phyloP scores from a whole-genome alignment of 768 basidiomycete species.

The Strobilomyces dryophilus region DNA sequence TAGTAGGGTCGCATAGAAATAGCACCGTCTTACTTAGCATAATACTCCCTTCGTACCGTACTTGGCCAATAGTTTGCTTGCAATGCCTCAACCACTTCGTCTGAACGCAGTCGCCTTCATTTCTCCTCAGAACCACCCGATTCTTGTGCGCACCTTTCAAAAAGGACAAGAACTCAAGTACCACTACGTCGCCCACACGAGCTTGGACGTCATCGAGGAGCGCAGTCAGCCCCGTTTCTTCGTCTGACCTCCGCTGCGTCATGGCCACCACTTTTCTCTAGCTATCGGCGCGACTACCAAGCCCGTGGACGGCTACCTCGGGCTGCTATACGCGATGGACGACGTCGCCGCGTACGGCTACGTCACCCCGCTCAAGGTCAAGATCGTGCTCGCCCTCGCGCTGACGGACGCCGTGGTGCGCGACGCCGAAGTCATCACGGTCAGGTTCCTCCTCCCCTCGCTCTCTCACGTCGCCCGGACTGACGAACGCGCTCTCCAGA shows the following conservation, averaged over 20 bases:
- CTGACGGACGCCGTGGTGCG: conserved; percentile 77
- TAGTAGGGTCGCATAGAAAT: neutral
- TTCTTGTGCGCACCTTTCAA: conserved; percentile 71
- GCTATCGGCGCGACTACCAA: conserved; percentile 46
- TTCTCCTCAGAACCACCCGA: conserved; percentile 74
- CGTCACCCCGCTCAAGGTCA: conserved; percentile 81
- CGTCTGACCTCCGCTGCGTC: neutral
- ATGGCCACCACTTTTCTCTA: neutral
- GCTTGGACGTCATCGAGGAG: conserved; percentile 88
- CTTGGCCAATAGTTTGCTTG: too few relatives aligned
- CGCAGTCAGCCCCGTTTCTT: conserved; percentile 53
- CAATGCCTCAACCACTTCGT: conserved; percentile 64
- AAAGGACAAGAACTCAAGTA: conserved; percentile 69
- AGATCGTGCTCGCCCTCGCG: conserved; percentile 78
- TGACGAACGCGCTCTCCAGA: conserved; percentile 38
- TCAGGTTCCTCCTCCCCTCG: conserved; percentile 31
- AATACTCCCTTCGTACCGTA: neutral
- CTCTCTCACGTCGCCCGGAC: too few relatives aligned
- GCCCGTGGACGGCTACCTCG: conserved; percentile 75
- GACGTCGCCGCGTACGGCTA: conserved; percentile 93
- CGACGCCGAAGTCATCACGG: conserved; percentile 74
- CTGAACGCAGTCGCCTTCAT: conserved; percentile 84
- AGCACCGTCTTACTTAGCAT: neutral
- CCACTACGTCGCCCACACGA: conserved; percentile 89
- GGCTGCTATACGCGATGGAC: conserved; percentile 86